These are phyloP conservation scores for Bauhinia variegata DNA, from an alignment of 306 rosid genomes.

Conservation along the genomic window DNA sequence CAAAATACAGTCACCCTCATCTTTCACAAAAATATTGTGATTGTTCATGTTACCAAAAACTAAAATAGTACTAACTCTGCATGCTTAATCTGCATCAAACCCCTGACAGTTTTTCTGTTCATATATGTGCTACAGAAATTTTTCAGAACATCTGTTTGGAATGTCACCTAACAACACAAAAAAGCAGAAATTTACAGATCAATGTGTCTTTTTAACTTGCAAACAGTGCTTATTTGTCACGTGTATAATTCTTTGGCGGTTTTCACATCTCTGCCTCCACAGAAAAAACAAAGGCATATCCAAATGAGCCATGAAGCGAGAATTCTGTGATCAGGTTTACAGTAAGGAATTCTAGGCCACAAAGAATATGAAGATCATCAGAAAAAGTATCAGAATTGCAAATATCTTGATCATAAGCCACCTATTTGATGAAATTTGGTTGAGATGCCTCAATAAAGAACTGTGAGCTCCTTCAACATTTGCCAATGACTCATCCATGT, in stretches of 20 bases:
- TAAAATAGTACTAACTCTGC: too few relatives aligned
- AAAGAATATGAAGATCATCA: conserved; percentile 73
- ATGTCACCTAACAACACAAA: conserved; percentile 21
- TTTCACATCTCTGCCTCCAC: conserved; percentile 23
- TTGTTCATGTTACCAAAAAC: conserved; percentile 25
- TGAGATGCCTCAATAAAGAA: conserved; percentile 84
- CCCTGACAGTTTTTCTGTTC: conserved; percentile 2
- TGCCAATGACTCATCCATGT: conserved; percentile 88
- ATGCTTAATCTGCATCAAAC: conserved; percentile 33
- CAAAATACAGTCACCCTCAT: conserved; percentile 1
- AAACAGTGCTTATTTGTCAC: conserved; percentile 33
- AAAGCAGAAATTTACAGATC: conserved; percentile 31
- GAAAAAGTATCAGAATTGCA: conserved; percentile 69
- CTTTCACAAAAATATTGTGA: conserved; percentile 20
- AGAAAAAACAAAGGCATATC: conserved; percentile 30
- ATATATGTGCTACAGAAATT: neutral
- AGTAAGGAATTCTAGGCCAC: conserved; percentile 59
- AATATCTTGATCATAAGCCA: conserved; percentile 92
- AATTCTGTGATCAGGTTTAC: conserved; percentile 25
- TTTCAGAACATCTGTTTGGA: conserved; percentile 17
- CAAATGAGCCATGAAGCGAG: conserved; percentile 30
- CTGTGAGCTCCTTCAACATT: conserved; percentile 92
- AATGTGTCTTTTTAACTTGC: conserved; percentile 21
- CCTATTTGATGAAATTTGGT: conserved; percentile 80
- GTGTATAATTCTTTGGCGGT: conserved; percentile 24